Base-by-base conservation (phyloP, 805 yeast genomes). In the Teunomyces funiuensis region DNA sequence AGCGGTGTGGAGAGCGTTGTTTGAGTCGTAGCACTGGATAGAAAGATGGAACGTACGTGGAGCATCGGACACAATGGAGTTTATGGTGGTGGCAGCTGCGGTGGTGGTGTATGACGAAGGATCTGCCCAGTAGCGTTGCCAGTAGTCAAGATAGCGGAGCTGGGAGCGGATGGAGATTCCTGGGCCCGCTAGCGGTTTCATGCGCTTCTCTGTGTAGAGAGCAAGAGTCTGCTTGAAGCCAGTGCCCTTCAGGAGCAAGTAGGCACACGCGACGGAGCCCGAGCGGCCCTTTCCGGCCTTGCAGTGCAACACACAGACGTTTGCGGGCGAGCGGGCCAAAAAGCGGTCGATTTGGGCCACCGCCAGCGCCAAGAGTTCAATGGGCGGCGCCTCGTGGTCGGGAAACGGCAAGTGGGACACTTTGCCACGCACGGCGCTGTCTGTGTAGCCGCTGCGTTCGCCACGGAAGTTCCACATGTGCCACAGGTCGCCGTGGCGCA, bases 221-320 rank as follows among this genome's bases (percentile, higher is more conserved):
- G 58, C 60, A 30, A 76, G 67, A 1, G 89, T 86, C 14, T 66
- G 71, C 2, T 64, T 60, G 10, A 73, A 65, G 0, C 70, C 9
- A 4, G 33, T 23, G 3, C n/a, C 28, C 14, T 37, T 23, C 5
- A 45, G 43, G 8, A 28, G 28, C 46, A 90, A 59, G 54, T 80
- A 85, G 0, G 89, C 87, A 45, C 86, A 79, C 5, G 77, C 76
- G 1, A 88, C 62, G 1, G 89, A 74, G 0, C 98, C 97, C 0
- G 96, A 83, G 19, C 98, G 68, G 0, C 98, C 98, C 61, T 88
- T 89, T 0, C 98, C 98, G 49, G 87, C 86, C 54, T 85, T 82
- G 58, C 98, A 91, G 57, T 91, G 97, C 6, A 91, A 60, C 0
- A 86, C 72, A 0, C 86, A 89, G 2, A 84, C 80, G 41, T 75